Percentiles rank a stretch among this genome's conserved stretches.
phyloP scores from a whole-genome alignment of 345 rosid genomes.

The Diplotaxis tenuifolia region DNA sequence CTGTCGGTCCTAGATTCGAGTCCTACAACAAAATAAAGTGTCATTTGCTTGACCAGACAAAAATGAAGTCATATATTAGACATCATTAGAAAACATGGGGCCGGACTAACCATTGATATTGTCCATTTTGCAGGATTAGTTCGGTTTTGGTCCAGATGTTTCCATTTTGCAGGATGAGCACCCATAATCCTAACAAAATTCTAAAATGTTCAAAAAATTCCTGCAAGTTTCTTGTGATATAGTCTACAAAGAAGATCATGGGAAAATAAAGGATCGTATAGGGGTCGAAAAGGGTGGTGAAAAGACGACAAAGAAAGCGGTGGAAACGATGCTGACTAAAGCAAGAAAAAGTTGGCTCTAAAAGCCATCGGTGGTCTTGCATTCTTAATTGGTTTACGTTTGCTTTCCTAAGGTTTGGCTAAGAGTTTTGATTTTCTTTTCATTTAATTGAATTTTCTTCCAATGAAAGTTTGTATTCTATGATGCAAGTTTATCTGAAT shows the following conservation, averaged over 20 bases:
- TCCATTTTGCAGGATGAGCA: no score
- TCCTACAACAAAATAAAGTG: no score
- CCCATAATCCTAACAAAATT: background rate
- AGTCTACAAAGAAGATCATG: constrained; percentile 6
- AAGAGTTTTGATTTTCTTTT: background rate
- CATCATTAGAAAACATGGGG: no score
- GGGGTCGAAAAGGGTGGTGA: background rate
- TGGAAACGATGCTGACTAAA: background rate
- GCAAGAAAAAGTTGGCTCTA: background rate
- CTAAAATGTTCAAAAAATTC: background rate
- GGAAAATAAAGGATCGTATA: background rate
- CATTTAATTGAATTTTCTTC: background rate
- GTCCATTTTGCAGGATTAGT: no score
- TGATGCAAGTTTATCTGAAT: background rate
- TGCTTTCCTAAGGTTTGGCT: background rate
- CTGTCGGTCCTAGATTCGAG: no score
- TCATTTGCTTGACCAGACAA: no score
- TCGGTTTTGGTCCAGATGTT: no score
- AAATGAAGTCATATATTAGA: no score
- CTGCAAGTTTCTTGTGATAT: background rate
- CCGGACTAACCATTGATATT: no score
- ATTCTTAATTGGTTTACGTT: background rate
- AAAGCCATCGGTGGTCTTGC: constrained; percentile 1
- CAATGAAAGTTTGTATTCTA: background rate
- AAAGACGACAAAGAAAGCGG: constrained; percentile 3